These are phyloP conservation scores for Pseudogymnoascus sp. DNA, from an alignment of 2,329 filamentous ascomycete genomes.

Conservation along the genomic window DNA sequence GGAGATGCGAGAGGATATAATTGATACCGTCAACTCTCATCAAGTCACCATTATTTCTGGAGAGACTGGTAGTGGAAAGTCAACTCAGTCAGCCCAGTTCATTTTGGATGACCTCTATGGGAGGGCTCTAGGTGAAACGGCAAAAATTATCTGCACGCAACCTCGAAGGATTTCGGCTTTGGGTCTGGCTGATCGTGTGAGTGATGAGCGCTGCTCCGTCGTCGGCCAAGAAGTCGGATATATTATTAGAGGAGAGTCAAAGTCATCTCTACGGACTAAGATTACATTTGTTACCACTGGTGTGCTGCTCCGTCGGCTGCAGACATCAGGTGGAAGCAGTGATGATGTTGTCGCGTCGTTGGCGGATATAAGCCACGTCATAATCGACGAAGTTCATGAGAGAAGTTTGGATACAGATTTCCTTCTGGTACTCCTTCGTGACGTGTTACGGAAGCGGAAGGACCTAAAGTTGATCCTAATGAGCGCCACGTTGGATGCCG, in stretches of 20 bases:
- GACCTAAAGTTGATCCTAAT: slow-evolving; percentile 89
- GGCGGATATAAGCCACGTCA: slow-evolving; percentile 85
- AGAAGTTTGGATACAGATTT: slow-evolving; percentile 93
- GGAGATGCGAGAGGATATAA: slow-evolving; percentile 69
- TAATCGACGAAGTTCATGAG: slow-evolving; percentile 96
- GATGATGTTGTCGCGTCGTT: slow-evolving; percentile 76
- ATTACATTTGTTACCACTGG: slow-evolving; percentile 96
- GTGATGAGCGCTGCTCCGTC: slow-evolving; percentile 74
- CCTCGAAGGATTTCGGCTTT: slow-evolving; percentile 90
- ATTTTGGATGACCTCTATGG: slow-evolving; percentile 84
- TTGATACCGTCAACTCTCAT: slow-evolving; percentile 65
- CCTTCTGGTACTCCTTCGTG: slow-evolving; percentile 74
- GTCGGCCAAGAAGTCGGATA: slow-evolving; percentile 90
- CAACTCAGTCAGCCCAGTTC: slow-evolving; percentile 94
- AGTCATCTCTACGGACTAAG: slow-evolving; percentile 64
- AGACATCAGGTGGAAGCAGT: slow-evolving; percentile 73
- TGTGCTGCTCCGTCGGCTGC: slow-evolving; percentile 82
- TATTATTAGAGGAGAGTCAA: slow-evolving; percentile 83
- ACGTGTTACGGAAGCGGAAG: slow-evolving; percentile 66
- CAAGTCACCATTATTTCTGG: slow-evolving; percentile 95
- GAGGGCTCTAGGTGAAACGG: slow-evolving; percentile 63
- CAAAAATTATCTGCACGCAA: slow-evolving; percentile 93
- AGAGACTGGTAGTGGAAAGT: slow-evolving; percentile 95
- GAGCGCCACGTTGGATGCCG: slow-evolving; percentile 90
- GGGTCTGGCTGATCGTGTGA: slow-evolving; percentile 87